phyloP scores from a whole-genome alignment of 2,329 filamentous ascomycete species.

The Pyrenochaeta sp. region DNA sequence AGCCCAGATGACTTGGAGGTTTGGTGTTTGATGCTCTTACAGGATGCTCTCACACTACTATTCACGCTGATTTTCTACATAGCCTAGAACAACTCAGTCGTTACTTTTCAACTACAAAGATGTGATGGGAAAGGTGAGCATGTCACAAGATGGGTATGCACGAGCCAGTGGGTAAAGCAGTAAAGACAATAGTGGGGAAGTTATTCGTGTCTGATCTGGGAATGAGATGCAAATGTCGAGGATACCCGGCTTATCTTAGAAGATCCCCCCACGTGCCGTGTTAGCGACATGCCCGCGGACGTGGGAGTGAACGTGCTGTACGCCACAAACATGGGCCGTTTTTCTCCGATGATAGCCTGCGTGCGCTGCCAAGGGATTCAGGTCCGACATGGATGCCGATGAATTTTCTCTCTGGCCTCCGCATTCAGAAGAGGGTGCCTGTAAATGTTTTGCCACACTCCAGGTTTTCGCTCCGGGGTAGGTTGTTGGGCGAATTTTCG shows the following conservation, averaged over 20 bases:
- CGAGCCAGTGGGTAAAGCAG: too few species aligned
- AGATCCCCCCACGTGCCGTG: slow-evolving; percentile 26
- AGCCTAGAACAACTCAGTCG: too few species aligned
- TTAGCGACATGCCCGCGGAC: slow-evolving; percentile 12
- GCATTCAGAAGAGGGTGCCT: slow-evolving; percentile 10
- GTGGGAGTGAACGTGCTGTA: slow-evolving; percentile 1
- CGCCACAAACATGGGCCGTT: slow-evolving; percentile 2
- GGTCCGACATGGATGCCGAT: neutral
- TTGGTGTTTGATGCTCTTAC: too few species aligned
- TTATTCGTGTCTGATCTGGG: neutral
- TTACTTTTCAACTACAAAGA: too few species aligned
- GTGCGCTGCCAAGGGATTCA: neutral
- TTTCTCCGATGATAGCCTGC: neutral
- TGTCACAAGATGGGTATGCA: too few species aligned
- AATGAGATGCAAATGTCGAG: neutral
- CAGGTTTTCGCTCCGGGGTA: slow-evolving; percentile 21
- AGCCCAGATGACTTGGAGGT: too few species aligned
- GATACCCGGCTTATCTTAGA: slow-evolving; percentile 8
- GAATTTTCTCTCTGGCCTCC: neutral
- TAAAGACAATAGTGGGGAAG: neutral
- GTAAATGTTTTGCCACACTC: slow-evolving; percentile 26
- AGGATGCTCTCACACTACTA: too few species aligned
- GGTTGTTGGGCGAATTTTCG: slow-evolving; percentile 30
- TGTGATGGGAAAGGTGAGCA: too few species aligned
- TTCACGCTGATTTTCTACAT: too few species aligned